Evolutionary conservation across 805 yeast species (phyloP).

Genomic region (Monosporozyma unispora): DNA sequence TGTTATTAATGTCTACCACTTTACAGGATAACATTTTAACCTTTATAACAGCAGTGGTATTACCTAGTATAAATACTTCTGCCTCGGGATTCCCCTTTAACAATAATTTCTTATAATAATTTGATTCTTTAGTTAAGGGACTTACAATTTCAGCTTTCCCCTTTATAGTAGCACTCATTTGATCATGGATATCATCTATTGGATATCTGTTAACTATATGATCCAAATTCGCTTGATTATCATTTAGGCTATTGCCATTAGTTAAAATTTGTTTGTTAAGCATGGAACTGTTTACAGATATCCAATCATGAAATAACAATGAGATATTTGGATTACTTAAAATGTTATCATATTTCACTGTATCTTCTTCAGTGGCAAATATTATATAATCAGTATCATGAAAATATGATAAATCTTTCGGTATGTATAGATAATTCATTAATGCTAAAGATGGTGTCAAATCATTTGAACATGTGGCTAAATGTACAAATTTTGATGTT

Average conservation of each 20-base stretch:
- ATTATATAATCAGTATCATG: conserved; percentile 46
- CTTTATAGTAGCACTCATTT: conserved; percentile 68
- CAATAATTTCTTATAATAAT: conserved; percentile 52
- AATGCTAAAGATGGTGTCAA: conserved; percentile 76
- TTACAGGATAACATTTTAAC: conserved; percentile 57
- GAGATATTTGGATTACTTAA: conserved; percentile 66
- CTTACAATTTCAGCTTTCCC: conserved; percentile 58
- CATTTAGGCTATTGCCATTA: not conserved
- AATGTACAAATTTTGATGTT: conserved; percentile 62
- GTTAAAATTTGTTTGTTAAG: conserved; percentile 11
- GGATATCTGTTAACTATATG: conserved; percentile 36
- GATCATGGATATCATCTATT: conserved; percentile 54
- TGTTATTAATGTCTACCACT: conserved; percentile 68
- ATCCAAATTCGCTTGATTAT: not conserved
- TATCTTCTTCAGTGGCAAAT: conserved; percentile 58
- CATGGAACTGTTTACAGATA: conserved; percentile 42
- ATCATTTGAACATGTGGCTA: conserved; percentile 63
- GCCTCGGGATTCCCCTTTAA: conserved; percentile 60
- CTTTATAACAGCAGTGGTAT: conserved; percentile 58
- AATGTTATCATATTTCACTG: conserved; percentile 67
- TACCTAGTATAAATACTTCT: conserved; percentile 52
- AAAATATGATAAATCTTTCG: conserved; percentile 30
- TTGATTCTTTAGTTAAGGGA: conserved; percentile 41
- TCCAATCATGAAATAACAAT: conserved; percentile 83
- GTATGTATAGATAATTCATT: conserved; percentile 77